Evolutionary conservation across 768 basidiomycete genomes (phyloP).

Genomic region (Boletus subcaerulescens): DNA sequence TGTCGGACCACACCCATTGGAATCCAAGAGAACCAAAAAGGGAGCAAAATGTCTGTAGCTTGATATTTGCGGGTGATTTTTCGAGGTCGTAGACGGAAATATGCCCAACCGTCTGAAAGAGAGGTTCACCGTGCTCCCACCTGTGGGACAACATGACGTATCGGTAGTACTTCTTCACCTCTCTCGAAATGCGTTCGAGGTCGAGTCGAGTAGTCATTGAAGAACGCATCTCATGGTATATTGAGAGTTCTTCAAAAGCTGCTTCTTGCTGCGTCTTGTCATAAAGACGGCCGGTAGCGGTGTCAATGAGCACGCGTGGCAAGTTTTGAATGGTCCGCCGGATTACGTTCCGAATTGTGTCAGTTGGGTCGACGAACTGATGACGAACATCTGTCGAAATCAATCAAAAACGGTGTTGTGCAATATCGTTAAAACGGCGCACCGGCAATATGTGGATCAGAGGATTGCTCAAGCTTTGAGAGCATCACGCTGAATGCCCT

Average conservation of each 20-base stretch:
- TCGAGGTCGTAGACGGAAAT: constrained; percentile 7
- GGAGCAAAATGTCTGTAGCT: constrained; percentile 6
- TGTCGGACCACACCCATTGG: constrained; percentile 17
- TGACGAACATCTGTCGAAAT: neutral
- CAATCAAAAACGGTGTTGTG: neutral
- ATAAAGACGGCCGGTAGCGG: constrained; percentile 1
- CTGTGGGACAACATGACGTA: constrained; percentile 13
- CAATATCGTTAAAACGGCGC: neutral
- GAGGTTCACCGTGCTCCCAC: constrained; percentile 7
- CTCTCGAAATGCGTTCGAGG: neutral
- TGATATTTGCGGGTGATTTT: neutral
- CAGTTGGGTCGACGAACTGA: constrained; percentile 1
- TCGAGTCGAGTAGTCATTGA: constrained; percentile 4
- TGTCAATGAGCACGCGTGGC: constrained; percentile 9
- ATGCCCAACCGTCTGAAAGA: neutral
- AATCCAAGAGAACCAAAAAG: constrained; percentile 1
- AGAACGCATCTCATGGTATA: constrained; percentile 1
- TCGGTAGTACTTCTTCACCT: constrained; percentile 5
- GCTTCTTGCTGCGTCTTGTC: constrained; percentile 9
- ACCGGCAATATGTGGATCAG: neutral
- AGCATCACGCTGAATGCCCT: constrained; percentile 1
- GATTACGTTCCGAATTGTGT: neutral
- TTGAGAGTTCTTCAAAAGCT: constrained; percentile 3
- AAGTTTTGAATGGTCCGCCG: neutral
- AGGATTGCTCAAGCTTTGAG: neutral